Base-by-base conservation (phyloP, 805 yeast species). In the Lipomyces spencermartinsiae region DNA sequence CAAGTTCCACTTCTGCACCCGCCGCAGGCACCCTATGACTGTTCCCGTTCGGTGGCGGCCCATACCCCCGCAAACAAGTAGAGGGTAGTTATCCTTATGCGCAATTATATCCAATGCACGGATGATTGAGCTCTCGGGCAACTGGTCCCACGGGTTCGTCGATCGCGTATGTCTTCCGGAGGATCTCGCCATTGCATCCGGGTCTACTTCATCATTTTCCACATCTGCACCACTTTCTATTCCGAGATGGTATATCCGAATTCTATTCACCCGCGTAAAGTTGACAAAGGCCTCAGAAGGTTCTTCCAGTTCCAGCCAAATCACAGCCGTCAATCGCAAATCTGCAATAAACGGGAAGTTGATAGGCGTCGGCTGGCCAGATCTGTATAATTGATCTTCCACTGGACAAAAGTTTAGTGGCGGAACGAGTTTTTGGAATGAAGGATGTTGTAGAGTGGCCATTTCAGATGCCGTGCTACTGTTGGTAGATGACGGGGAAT, bases 21-120 rank as follows among this genome's bases (percentile, higher is more conserved):
- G 84, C 71, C 99, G 82, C 59, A 94, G 80, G 78, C 99, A 94
- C 0, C 99, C 99, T 68, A 95, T 87, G 2, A 95, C 97, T 0
- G 98, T 93, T 0, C 99, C 99, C 0, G 98, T 93, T 72, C 99
- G 83, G 78, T 94, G 99, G 73, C 99, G 83, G 0, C 99, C 99
- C 99, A 95, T 95, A 14, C 98, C 97, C 75, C 98, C 95, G 78
- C 98, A 95, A 4, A 93, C 93, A 61, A 95, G 80, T 69, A 95
- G 74, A 0, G 99, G 98, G 75, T 92, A 91, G 76, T 88, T 87
- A n/a, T 86, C 83, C 70, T 84, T 84, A 73, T 91, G 85, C 57
- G 89, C 86, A 22, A 94, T 90, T 43, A 92, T 83, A 69, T 89
- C 90, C 69, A 94, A 80, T 0, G 97, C 97, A 69, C 87, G 88